phyloP scores from a whole-genome alignment of 2,329 filamentous ascomycete species.

The Pestalotiopsis sp. region DNA sequence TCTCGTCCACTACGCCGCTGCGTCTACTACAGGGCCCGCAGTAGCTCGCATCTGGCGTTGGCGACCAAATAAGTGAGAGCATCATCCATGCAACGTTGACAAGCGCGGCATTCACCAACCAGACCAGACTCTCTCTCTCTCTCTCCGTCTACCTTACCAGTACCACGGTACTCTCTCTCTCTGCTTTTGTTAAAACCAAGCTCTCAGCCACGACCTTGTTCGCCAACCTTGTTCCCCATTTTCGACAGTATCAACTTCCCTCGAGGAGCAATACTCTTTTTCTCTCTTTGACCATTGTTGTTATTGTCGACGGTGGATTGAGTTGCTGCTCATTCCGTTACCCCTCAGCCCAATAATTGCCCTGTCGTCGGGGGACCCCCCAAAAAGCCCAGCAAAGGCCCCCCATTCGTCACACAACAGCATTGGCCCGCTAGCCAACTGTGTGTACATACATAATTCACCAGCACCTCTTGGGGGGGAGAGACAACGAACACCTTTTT shows the following conservation, averaged over 20 bases:
- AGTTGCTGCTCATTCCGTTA: not conserved
- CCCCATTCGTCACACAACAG: not conserved
- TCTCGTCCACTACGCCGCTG: not conserved
- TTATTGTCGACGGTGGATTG: not conserved
- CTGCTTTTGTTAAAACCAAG: conserved; percentile 8
- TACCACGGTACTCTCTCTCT: not conserved
- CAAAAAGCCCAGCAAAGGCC: not conserved
- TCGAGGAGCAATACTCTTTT: not conserved
- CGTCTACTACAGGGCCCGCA: conserved; percentile 1
- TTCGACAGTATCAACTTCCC: not conserved
- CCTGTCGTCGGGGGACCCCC: not conserved
- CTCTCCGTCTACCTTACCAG: not conserved
- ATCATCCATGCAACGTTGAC: conserved; percentile 11
- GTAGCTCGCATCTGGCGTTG: not conserved
- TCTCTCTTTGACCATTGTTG: not conserved
- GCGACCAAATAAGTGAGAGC: conserved; percentile 6
- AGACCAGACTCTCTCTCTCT: not conserved
- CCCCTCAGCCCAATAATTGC: not conserved
- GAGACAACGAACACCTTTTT: not conserved
- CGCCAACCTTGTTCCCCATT: conserved; percentile 3
- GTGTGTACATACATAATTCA: not conserved
- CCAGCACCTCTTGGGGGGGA: not conserved
- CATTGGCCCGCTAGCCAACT: not conserved
- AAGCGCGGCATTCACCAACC: not conserved
- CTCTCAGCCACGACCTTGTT: conserved; percentile 10